Evolutionary conservation across 306 rosid species (phyloP).

Genomic region (Pachyrhizus erosus): DNA sequence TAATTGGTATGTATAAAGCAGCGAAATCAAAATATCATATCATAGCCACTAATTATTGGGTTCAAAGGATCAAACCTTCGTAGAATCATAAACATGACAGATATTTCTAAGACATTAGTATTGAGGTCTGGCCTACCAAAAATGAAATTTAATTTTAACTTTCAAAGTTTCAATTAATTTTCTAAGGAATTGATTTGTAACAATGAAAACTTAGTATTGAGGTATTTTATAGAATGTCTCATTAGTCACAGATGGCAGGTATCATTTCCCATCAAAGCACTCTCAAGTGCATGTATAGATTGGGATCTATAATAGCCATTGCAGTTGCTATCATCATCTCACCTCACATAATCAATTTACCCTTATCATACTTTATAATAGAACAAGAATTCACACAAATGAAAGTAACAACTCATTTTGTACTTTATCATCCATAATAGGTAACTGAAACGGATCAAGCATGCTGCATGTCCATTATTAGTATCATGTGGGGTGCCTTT

Average conservation of each 20-base stretch:
- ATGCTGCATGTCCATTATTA: conserved; percentile 5
- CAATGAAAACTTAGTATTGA: conserved; percentile 17
- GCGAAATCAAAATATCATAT: not conserved
- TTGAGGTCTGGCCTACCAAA: not conserved
- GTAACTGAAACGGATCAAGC: conserved; percentile 39
- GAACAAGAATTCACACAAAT: conserved; percentile 35
- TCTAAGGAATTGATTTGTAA: conserved; percentile 20
- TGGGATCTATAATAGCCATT: conserved; percentile 54
- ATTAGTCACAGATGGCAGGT: conserved; percentile 23
- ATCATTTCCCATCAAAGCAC: conserved; percentile 40
- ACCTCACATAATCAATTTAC: conserved; percentile 32
- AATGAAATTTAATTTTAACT: not conserved
- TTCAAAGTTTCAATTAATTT: not conserved
- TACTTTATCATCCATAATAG: conserved; percentile 42
- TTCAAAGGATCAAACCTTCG: not conserved
- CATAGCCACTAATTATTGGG: not conserved
- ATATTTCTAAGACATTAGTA: not conserved
- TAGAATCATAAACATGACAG: conserved; percentile 1
- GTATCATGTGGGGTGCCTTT: conserved; percentile 23
- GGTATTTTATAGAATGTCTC: not conserved
- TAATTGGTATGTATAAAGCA: not conserved
- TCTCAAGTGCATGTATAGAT: conserved; percentile 6
- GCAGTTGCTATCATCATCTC: conserved; percentile 56
- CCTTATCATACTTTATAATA: conserved; percentile 34
- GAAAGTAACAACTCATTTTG: conserved; percentile 47